Evolutionary conservation across 2,329 filamentous ascomycete genomes (phyloP), one percentile per base, ranked within the genome.

Genomic region (Aspergillus sp.): DNA sequence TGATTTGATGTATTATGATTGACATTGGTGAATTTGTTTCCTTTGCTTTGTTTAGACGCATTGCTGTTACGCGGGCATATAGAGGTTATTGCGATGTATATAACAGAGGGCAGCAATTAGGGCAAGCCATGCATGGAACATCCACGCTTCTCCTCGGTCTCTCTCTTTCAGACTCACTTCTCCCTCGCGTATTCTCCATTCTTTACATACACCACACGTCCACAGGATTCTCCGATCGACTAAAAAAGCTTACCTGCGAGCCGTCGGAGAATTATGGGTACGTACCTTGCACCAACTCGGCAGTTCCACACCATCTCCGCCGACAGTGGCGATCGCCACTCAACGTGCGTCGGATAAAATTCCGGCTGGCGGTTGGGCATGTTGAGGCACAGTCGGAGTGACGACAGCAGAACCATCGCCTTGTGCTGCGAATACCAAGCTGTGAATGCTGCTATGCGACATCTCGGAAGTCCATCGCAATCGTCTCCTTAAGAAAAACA

Each of bases 311-410:
- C 30, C 43, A 24, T 24, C n/a, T n/a, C n/a, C n/a, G n/a, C 20
- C 41, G 35, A 38, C 16, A 22, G 40, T 42, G 40, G 40, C 40
- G 40, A 42, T 22, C 40, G 40, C 40, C 40, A 42, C 40, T 19
- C 38, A 48, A 45, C 42, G 26, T 48, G 40, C 32, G 14, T 46
- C 54, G 57, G 57, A 57, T 32, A 57, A 55, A 35, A 55, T 50
- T 57, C 57, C 55, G 56, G 16, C 32, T 17, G 26, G 10, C 26
- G 26, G 9, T 30, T 30, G 26, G 22, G 35, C 36, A 30, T 47
- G 14, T 24, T 4, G 11, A 30, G 32, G 24, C 17, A 30, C 26
- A 8, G 26, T 22, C 22, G 22, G 5, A 22, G 22, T 4, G 22
- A 22, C 5, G 5, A 30, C 26, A 9, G 9, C 8, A 11, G 26